Base-by-base conservation (phyloP, 2,329 filamentous ascomycete species). In the Nothomitra cinnamomea region DNA sequence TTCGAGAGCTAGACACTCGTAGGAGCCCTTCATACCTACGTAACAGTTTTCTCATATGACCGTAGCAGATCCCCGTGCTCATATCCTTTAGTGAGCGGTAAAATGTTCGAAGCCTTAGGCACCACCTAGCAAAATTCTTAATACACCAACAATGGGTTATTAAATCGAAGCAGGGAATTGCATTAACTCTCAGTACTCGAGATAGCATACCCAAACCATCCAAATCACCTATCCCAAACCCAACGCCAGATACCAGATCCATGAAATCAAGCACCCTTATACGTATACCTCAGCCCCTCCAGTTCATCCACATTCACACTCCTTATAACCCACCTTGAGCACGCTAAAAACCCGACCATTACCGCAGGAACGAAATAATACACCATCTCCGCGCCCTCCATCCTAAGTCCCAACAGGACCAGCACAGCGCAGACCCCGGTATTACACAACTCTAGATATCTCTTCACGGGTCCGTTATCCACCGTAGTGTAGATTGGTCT, bases 401-500 rank as follows among this genome's bases (percentile, higher is more conserved):
- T 25, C 19, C 41, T 42, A 8, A n/a, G 12, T n/a, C 42, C 52
- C 42, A 22, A 25, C 56, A 75, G 63, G 35, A 67, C 62, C 10
- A 83, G 68, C 52, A 84, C 56, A 0, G 65, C 58, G 48, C 73
- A 78, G n/a, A 87, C 63, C 0, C 65, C 75, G 1, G 72, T 58
- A 61, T 86, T 86, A 41, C 83, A 64, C 36, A 71, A 73, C 0
- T 82, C 78, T 8, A 87, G 66, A 58, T 78, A 78, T 51, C 59
- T 67, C 59, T 77, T 71, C 21, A 87, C 67, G 8, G 81, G 76
- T 2, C 70, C 69, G 55, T 61, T 51, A 5, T 59, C 58, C 36
- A 60, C 61, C 15, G 61, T 57, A 51, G 60, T 56, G 43, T 61
- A 62, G n/a, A 62, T 53, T 25, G 60, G 57, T 52, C 51, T 60